Conservation (phyloP, 169 alveolate species). For the Plasmodium ovale region DNA sequence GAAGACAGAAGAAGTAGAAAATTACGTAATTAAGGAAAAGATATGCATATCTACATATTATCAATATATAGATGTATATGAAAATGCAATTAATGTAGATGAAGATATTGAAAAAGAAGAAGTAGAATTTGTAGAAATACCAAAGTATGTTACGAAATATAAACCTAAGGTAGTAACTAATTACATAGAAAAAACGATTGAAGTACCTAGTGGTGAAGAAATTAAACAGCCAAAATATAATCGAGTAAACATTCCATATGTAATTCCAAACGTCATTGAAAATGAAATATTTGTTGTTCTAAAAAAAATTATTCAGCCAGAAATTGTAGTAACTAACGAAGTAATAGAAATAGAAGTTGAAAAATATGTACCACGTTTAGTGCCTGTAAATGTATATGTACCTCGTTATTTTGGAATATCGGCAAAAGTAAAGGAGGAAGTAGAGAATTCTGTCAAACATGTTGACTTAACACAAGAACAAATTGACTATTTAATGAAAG, state of each 20-base stretch:
- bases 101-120: slow-evolving; percentile 54
- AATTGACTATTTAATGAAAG: slow-evolving; percentile 34
- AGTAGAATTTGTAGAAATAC: slow-evolving; percentile 54
- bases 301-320: slow-evolving; percentile 53
- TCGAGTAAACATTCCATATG: slow-evolving; percentile 22
- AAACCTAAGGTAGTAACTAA: neutral
- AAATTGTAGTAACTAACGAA: slow-evolving; percentile 48
- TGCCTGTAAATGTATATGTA: slow-evolving; percentile 66
- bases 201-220: slow-evolving; percentile 50
- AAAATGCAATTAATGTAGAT: neutral
- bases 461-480: slow-evolving; percentile 35
- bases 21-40: slow-evolving; percentile 38
- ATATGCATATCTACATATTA: slow-evolving; percentile 18
- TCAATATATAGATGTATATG: slow-evolving; percentile 66
- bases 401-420: slow-evolving; percentile 64
- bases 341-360: slow-evolving; percentile 58
- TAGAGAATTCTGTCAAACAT: neutral
- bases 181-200: neutral
- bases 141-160: slow-evolving; percentile 31
- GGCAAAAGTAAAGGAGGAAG: slow-evolving; percentile 33
- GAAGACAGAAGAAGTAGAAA: slow-evolving; percentile 36
- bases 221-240: slow-evolving; percentile 18
- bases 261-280: slow-evolving; percentile 52
- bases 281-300: slow-evolving; percentile 40
- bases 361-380: slow-evolving; percentile 51